phyloP scores from a whole-genome alignment of 139 green algal species.

The Trebouxia sp. region DNA sequence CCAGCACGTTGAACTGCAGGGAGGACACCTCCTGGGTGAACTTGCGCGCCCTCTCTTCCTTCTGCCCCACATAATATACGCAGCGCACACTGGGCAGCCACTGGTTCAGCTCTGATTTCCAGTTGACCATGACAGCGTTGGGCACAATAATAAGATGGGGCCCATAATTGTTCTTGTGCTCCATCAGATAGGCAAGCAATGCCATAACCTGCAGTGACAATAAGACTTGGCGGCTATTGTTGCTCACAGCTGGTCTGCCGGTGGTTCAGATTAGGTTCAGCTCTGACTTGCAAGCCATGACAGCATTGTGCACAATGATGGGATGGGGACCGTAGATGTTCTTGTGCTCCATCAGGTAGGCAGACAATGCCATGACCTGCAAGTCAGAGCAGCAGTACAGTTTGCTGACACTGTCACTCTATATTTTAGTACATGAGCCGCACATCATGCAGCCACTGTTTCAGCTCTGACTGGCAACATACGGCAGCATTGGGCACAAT shows the following conservation, averaged over 20 bases:
- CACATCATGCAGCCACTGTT: conserved; percentile 83
- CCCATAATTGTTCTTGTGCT: conserved; percentile 93
- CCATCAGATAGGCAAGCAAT: conserved; percentile 93
- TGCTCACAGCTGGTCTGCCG: too few relatives aligned
- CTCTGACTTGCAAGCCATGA: not conserved
- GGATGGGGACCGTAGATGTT: not conserved
- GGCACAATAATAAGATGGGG: conserved; percentile 98
- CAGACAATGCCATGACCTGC: conserved; percentile 93
- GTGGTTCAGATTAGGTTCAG: too few relatives aligned
- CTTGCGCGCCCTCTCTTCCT: conserved; percentile 76
- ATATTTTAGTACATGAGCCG: conserved; percentile 78
- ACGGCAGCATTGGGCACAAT: conserved; percentile 98
- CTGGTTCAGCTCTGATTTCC: conserved; percentile 87
- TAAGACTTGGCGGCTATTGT: too few relatives aligned
- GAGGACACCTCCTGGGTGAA: conserved; percentile 62
- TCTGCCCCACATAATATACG: conserved; percentile 78
- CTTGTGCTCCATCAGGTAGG: conserved; percentile 76
- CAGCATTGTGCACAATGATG: not conserved
- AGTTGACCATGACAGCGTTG: conserved; percentile 98
- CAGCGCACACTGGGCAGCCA: conserved; percentile 84
- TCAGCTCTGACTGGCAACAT: conserved; percentile 96
- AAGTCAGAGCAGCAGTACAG: too few relatives aligned
- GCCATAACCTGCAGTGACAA: conserved; percentile 82
- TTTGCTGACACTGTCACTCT: too few relatives aligned
- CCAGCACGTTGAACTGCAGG: conserved; percentile 94